These are phyloP conservation scores for Elsinoe arachidis DNA, from an alignment of 2,329 filamentous ascomycete genomes.

Conservation along the genomic window DNA sequence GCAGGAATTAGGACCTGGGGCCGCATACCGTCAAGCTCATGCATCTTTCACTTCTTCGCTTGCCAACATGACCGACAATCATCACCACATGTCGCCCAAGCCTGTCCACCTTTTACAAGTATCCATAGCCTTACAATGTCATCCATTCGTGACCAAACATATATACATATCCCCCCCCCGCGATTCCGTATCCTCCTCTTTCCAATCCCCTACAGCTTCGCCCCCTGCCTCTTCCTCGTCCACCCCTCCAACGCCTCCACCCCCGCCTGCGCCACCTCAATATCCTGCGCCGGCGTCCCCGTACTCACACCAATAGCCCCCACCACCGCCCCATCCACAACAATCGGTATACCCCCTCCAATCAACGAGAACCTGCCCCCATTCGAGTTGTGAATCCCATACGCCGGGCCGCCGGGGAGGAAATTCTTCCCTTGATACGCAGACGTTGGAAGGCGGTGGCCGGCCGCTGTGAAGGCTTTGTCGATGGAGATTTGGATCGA, in stretches of 20 bases:
- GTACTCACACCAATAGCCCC: conserved; percentile 49
- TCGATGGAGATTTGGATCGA: conserved; percentile 57
- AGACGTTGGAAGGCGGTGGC: conserved; percentile 44
- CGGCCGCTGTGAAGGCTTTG: conserved; percentile 50
- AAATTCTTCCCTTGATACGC: conserved; percentile 44
- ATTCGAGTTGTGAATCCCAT: conserved; percentile 45
- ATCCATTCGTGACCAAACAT: not conserved
- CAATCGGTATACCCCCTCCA: conserved; percentile 46
- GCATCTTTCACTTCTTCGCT: no score
- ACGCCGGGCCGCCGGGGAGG: conserved; percentile 45
- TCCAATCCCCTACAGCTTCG: conserved; percentile 26
- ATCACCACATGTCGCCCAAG: not conserved
- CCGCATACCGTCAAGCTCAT: no score
- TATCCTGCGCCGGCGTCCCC: conserved; percentile 47
- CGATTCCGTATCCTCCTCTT: not conserved
- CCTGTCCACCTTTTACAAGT: not conserved
- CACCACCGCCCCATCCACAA: conserved; percentile 41
- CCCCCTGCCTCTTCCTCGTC: conserved; percentile 28
- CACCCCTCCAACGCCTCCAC: conserved; percentile 39
- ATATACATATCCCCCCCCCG: not conserved
- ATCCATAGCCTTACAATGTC: not conserved
- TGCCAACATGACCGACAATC: no score
- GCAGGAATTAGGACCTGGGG: not conserved
- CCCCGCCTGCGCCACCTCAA: conserved; percentile 44
- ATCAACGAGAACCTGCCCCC: conserved; percentile 46